Base-by-base conservation (phyloP, 805 yeast genomes). In the Pichia ethanolica region DNA sequence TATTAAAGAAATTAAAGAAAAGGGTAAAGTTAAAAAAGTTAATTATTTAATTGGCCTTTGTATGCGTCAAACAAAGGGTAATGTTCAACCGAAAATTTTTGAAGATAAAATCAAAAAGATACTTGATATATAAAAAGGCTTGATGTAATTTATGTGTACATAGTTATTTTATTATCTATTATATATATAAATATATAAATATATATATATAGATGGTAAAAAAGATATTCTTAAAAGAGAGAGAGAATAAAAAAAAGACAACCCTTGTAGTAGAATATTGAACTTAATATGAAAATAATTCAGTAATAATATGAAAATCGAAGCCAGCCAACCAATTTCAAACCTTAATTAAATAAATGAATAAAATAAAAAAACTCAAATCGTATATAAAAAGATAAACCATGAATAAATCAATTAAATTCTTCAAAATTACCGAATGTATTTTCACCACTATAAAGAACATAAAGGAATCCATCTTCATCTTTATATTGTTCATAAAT, bases 401-500 rank as follows among this genome's bases (percentile, higher is more conserved):
- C 12, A 27, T 27, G 28, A 11, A n/a, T n/a, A 8, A 34, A 5
- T 10, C 12, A 39, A 26, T 32, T 26, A 8, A 39, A 12, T 28
- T 37, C 49, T 40, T 59, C 35, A 46, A 59, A 28, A 13, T 69
- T 69, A 50, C 99, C 99, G 72, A 93, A 93, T 7, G 99, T 93
- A 71, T 93, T 93, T 70, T 93, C 99, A 44, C 99, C 98, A 7
- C 97, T 87, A 72, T 91, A 91, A 55, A 95, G 80, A 56, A 93
- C 91, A 70, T 93, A 93, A 63, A 93, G 79, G 70, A 93, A 93
- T 36, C 99, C 99, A 67, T 93, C 99, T 64, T 91, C 91, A 65
- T 93, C 99, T 71, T 89, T 89, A 70, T 93, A 96, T 68, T 93
- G 97, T 62, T 90, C 95, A 65, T 93, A 93, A 56, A 93, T 86